Evolutionary conservation across 192 early-diverging fungal genomes (phyloP).

Genomic region (Dissophora ornata): DNA sequence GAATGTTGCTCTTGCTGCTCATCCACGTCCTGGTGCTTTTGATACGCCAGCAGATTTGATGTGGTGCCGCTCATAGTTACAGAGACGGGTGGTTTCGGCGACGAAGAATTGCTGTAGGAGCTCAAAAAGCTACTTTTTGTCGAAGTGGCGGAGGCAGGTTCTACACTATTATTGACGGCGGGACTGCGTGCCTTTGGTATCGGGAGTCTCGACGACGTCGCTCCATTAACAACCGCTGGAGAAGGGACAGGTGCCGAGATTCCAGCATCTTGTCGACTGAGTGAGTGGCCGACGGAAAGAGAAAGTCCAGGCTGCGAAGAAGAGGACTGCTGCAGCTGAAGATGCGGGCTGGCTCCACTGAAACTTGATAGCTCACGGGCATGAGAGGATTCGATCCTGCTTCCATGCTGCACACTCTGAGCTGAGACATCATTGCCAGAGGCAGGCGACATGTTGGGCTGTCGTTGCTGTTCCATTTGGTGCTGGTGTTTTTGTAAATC

Average conservation of each 20-base stretch:
- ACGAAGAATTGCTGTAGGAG: background rate
- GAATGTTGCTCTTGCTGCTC: constrained; percentile 2
- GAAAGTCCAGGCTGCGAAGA: background rate
- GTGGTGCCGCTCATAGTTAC: constrained; percentile 1
- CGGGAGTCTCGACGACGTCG: constrained; percentile 21
- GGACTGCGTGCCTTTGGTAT: constrained; percentile 22
- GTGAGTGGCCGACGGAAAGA: background rate
- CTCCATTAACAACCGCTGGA: background rate
- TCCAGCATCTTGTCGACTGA: constrained; percentile 1
- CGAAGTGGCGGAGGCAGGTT: background rate
- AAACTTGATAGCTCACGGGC: no score
- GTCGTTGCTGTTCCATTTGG: constrained; percentile 2
- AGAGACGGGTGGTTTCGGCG: constrained; percentile 6
- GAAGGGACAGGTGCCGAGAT: background rate
- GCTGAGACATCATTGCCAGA: constrained; percentile 12
- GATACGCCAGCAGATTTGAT: background rate
- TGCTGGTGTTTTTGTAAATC: constrained; percentile 5
- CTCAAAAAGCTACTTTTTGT: background rate
- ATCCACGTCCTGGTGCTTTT: background rate
- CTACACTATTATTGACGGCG: no score
- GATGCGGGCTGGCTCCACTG: background rate
- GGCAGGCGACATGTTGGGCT: background rate
- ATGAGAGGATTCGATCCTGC: no score
- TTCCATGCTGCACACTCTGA: no score
- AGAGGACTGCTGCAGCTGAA: background rate